Base-by-base conservation (phyloP, 2,329 filamentous ascomycete species). In the Purpureocillium lavendulum region DNA sequence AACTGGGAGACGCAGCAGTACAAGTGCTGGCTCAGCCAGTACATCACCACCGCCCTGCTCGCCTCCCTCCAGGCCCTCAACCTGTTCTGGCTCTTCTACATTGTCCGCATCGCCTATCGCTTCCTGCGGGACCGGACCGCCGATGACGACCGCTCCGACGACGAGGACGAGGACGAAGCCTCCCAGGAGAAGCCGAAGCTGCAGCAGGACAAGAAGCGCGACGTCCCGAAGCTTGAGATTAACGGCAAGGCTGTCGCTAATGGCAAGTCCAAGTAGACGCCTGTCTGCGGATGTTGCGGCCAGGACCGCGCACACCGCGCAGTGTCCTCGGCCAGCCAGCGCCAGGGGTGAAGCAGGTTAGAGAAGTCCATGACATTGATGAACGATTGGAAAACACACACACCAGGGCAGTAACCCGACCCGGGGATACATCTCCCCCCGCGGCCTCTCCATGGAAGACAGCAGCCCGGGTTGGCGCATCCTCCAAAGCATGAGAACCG, bases 21-120 rank as follows among this genome's bases (percentile, higher is more conserved):
- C 71, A 90, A 89, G 67, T 87, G 82, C 65, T 68, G 65, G 54
- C 62, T 89, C 44, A 70, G 75, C 21, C 81, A 87, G 56, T 66
- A 68, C 57, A 87, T 89, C 52, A 82, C 82, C 10, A 69, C 79
- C 8, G 50, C 54, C 3, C 70, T 90, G 18, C 72, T 90, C 7
- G 69, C 77, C 4, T 67, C 71, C 4, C 69, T 90, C 28, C 85
- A 90, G 61, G 75, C 78, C 2, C 70, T 90, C 39, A 90, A 90
- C 58, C 59, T 89, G 9, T 87, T 89, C 64, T 90, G 85, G 85
- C 74, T 88, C 42, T 86, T 80, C 61, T 78, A 82, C 60, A 87
- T 90, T 52, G 57, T 84, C 43, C 73, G 84, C 47, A 87, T 89
- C 47, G 81, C 82, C 35, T 85, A 80, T 52, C 73, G 84, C 43